Conservation (phyloP, 2,329 filamentous ascomycete genomes). For the Pseudogymnoascus sp. region DNA sequence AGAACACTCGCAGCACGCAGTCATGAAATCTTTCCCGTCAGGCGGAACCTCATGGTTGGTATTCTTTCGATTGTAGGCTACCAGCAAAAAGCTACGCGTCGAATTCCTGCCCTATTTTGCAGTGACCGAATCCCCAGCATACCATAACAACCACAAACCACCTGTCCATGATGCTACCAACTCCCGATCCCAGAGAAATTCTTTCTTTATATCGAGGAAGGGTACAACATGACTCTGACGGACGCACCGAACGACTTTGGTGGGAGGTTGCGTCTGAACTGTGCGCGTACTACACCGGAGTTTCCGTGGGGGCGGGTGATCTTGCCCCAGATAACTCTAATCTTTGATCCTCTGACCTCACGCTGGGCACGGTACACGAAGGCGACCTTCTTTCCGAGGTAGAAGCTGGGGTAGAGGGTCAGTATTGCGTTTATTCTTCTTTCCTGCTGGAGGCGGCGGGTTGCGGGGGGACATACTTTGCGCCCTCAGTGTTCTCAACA, state of each 20-base stretch:
- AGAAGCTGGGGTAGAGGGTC: constrained; percentile 53
- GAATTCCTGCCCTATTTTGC: constrained; percentile 41
- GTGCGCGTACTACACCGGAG: constrained; percentile 94
- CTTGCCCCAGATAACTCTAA: constrained; percentile 99
- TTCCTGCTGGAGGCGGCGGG: neutral
- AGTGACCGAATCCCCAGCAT: constrained; percentile 48
- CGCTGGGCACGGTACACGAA: constrained; percentile 96
- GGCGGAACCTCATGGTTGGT: constrained; percentile 16
- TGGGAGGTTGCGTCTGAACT: constrained; percentile 94
- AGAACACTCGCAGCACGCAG: neutral
- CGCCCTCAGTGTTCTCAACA: constrained; percentile 82
- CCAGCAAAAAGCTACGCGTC: constrained; percentile 43
- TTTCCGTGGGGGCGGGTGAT: constrained; percentile 94
- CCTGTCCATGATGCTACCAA: constrained; percentile 36
- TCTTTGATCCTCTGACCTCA: constrained; percentile 96
- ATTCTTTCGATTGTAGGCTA: constrained; percentile 46
- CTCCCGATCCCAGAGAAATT: constrained; percentile 48
- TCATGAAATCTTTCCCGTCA: no score
- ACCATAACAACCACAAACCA: constrained; percentile 48
- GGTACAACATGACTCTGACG: constrained; percentile 96
- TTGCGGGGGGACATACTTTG: constrained; percentile 55
- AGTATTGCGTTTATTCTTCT: constrained; percentile 15
- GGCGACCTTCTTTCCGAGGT: constrained; percentile 97
- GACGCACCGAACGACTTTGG: constrained; percentile 94
- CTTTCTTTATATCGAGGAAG: constrained; percentile 81